Evolutionary conservation across 2,329 filamentous ascomycete species (phyloP).

Genomic region (Cercospora janseana): DNA sequence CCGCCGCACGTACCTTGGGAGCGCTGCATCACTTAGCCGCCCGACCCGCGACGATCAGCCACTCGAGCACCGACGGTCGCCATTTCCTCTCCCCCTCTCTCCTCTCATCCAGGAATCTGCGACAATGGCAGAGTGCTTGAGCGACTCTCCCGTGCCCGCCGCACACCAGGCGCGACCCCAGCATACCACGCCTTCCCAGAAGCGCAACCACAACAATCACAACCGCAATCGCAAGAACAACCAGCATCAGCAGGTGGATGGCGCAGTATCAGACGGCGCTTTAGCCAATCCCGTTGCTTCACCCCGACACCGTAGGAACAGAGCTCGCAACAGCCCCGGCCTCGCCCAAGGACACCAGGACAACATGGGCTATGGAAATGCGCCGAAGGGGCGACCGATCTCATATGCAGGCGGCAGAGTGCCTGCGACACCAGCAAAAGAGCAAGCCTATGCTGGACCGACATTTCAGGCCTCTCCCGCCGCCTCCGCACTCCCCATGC

Average conservation of each 20-base stretch:
- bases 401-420: constrained; percentile 44
- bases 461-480: constrained; percentile 95
- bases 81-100: constrained; percentile 12
- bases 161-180: constrained; percentile 14
- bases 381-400: constrained; percentile 37
- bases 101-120: constrained; percentile 6
- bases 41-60: constrained; percentile 10
- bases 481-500: constrained; percentile 83
- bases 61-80: constrained; percentile 6
- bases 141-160: constrained; percentile 18
- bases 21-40: constrained; percentile 19
- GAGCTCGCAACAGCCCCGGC: constrained; percentile 27
- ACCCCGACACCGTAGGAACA: constrained; percentile 27
- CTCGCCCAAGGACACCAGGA: constrained; percentile 23
- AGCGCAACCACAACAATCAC: constrained; percentile 34
- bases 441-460: constrained; percentile 76
- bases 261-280: constrained; percentile 32
- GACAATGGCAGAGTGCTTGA: constrained; percentile 23
- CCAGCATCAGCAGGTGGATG: constrained; percentile 28
- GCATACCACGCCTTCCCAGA: constrained; percentile 28
- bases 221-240: constrained; percentile 31
- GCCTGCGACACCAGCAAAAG: constrained; percentile 46
- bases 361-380: constrained; percentile 25
- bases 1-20: constrained; percentile 27
- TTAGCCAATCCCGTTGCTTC: constrained; percentile 25